A percentile compares a stretch with the other conserved stretches of the same genome.
Conservation (phyloP, 2,329 filamentous ascomycete species). For the Arthrobotrys musiformis region DNA sequence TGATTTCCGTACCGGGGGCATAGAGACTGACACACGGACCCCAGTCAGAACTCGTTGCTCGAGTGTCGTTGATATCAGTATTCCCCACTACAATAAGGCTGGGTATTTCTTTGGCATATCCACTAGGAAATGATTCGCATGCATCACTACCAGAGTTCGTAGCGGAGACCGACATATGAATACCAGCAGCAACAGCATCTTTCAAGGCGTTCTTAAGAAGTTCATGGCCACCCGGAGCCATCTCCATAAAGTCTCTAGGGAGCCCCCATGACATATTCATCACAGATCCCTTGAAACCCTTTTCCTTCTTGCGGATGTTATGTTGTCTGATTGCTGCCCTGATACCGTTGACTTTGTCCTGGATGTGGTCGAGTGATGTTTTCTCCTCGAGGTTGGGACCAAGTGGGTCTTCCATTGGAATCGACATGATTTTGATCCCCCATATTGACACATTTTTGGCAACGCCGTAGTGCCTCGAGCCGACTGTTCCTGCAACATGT, state of each 20-base stretch:
- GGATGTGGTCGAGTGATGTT: not conserved
- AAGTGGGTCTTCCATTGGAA: not conserved
- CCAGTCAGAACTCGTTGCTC: not conserved
- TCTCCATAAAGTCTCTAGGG: not conserved
- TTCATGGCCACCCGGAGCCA: not conserved
- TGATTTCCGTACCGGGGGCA: conserved; percentile 12
- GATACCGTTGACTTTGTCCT: not conserved
- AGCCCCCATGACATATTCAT: conserved; percentile 42
- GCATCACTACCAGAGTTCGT: conserved; percentile 9
- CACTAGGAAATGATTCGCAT: conserved; percentile 6
- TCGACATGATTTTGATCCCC: not conserved
- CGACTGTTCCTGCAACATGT: conserved; percentile 16
- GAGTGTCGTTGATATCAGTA: conserved; percentile 13
- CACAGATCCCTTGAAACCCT: conserved; percentile 27
- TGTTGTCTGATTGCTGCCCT: not conserved
- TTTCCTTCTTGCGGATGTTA: conserved; percentile 6
- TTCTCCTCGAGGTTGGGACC: not conserved
- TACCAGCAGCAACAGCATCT: conserved; percentile 12
- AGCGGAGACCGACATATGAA: conserved; percentile 13
- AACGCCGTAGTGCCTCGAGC: conserved; percentile 1
- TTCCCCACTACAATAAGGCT: conserved; percentile 26
- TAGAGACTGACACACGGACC: conserved; percentile 13
- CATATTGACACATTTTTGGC: conserved; percentile 15
- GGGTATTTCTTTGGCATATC: conserved; percentile 13
- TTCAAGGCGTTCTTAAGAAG: not conserved